These are phyloP conservation scores for Zanthoxylum bungeanum DNA, from an alignment of 345 rosid species.

Conservation along the genomic window DNA sequence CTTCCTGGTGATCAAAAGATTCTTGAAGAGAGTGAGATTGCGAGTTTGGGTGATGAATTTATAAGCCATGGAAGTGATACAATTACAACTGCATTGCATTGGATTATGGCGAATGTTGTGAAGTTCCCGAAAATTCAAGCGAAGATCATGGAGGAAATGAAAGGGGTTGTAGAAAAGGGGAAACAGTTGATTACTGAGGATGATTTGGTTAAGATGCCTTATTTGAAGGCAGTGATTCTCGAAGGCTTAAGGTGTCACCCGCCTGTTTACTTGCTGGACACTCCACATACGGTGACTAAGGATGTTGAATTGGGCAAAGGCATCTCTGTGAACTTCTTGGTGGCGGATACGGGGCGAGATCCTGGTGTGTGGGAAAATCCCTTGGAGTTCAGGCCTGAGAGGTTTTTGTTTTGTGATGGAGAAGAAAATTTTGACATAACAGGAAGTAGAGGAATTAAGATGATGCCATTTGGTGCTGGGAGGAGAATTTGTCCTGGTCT, in stretches of 20 bases:
- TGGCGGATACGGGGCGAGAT: constrained; percentile 24
- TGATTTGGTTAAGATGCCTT: constrained; percentile 10
- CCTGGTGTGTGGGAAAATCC: constrained; percentile 25
- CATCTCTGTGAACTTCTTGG: constrained; percentile 19
- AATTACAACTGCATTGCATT: constrained; percentile 8
- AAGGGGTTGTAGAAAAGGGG: constrained; percentile 1
- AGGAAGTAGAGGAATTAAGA: constrained; percentile 15
- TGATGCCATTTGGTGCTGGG: constrained; percentile 28
- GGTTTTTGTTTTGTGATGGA: background rate
- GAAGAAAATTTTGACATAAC: background rate
- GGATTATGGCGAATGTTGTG: constrained; percentile 26
- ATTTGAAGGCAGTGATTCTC: constrained; percentile 9
- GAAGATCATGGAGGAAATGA: constrained; percentile 13
- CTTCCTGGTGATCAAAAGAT: constrained; percentile 8
- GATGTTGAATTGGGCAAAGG: constrained; percentile 16
- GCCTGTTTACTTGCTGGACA: background rate
- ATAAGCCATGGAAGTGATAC: constrained; percentile 17
- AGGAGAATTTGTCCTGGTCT: constrained; percentile 25
- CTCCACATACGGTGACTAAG: constrained; percentile 1
- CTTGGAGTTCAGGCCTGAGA: constrained; percentile 20
- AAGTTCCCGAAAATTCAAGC: constrained; percentile 17
- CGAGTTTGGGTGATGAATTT: constrained; percentile 16
- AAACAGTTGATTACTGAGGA: constrained; percentile 2
- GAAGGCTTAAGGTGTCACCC: constrained; percentile 18
- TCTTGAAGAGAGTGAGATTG: constrained; percentile 13